Evolutionary conservation across 2,329 filamentous ascomycete genomes (phyloP), one percentile per base, ranked within the genome.

Genomic region (Tolypocladium album): DNA sequence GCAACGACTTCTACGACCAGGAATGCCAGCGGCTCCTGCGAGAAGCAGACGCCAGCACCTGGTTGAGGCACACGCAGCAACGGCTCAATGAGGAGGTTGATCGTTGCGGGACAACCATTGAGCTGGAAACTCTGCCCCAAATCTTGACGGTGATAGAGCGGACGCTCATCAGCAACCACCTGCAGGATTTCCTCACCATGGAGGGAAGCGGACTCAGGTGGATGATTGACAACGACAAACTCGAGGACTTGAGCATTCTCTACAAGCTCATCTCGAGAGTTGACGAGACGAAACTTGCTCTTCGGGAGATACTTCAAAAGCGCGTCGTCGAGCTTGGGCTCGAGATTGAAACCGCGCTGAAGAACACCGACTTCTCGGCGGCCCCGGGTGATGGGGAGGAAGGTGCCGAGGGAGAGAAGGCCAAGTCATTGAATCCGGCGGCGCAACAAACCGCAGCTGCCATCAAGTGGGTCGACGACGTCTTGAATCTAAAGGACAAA

Each of bases 401-500:
- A 9, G 80, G 74, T 2, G 79, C 80, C 17, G 72, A 73, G 15
- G 72, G 70, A 20, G 72, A 75, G 24, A 75, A 72, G 64, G 43
- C 66, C 47, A 75, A 71, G 64, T 40, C 67, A 9, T 58, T 75
- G 55, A 74, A 73, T 43, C 70, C 83, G 1, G 77, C 87, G 9
- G 92, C 90, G 36, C 88, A 91, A 70, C 88, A 92, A 69, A 97
- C 94, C 0, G 83, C 85, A 0, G 89, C 92, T 1, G 94, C 94
- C 0, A 88, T 97, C 67, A 90, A 89, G 68, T 99, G 94, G 94
- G 93, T 97, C 2, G 90, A 96, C 67, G 92, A 96, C 67, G 89
- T 97, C 2, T 77, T 99, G 56, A 75, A 76, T 22, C 78, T 99
- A 36, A 97, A 97, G 73, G 87, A 89, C 66, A 95, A 94, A 70